Percentiles rank a stretch among this genome's conserved stretches.
These are phyloP conservation scores for Solanum corneliomulleri DNA, from an alignment of 257 asterid genomes.

Conservation along the genomic window DNA sequence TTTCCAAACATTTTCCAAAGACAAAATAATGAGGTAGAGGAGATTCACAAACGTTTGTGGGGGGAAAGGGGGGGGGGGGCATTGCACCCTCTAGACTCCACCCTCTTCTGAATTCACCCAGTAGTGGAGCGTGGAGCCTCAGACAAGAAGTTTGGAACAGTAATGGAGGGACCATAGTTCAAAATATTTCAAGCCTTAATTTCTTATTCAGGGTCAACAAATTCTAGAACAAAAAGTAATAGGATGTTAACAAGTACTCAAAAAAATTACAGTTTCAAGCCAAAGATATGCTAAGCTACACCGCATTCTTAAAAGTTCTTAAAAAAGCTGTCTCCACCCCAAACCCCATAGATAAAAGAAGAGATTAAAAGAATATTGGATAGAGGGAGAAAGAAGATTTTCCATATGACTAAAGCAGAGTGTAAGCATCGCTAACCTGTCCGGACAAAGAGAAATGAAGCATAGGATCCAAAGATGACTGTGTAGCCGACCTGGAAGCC, in stretches of 20 bases:
- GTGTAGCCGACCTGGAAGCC: conserved; percentile 96
- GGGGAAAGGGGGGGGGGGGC: neutral
- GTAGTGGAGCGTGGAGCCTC: neutral
- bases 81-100: neutral
- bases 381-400: neutral
- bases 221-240: neutral
- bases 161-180: neutral
- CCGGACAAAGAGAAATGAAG: conserved; percentile 80
- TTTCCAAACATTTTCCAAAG: neutral
- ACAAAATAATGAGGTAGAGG: neutral
- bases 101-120: neutral
- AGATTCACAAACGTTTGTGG: neutral
- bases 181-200: neutral
- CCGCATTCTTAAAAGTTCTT: neutral
- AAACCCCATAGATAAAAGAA: neutral
- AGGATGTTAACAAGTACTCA: neutral
- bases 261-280: neutral
- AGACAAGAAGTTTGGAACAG: neutral
- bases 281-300: neutral
- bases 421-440: conserved; percentile 47
- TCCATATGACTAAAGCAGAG: neutral
- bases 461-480: conserved; percentile 82
- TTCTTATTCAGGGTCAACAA: neutral
- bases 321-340: neutral
- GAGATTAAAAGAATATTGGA: neutral